Evolutionary conservation across 352 stramenopile genomes (phyloP).

Genomic region (Albugo laibachii): DNA sequence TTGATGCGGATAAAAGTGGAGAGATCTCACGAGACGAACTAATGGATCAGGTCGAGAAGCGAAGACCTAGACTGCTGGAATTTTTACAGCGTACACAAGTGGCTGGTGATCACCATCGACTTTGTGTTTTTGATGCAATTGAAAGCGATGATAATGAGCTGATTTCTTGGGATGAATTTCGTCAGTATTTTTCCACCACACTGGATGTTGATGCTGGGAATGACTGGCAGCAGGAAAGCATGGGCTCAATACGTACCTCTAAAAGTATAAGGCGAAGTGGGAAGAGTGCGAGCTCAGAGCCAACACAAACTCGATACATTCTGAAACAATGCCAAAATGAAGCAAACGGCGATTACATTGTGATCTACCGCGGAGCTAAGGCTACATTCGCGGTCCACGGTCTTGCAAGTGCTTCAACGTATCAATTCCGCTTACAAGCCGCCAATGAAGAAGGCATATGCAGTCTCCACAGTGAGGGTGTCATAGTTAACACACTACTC

Average conservation of each 20-base stretch:
- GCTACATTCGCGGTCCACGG: constrained; percentile 53
- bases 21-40: constrained; percentile 67
- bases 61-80: constrained; percentile 44
- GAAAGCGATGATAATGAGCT: constrained; percentile 79
- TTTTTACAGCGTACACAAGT: constrained; percentile 48
- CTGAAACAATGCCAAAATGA: constrained; percentile 77
- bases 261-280: too few species aligned
- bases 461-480: constrained; percentile 45
- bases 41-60: constrained; percentile 66
- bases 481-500: constrained; percentile 73
- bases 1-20: constrained; percentile 48
- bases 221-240: neutral
- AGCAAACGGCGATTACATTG: constrained; percentile 54
- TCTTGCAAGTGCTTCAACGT: constrained; percentile 60
- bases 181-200: constrained; percentile 42
- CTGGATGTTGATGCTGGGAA: neutral
- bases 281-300: constrained; percentile 1
- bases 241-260: neutral
- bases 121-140: constrained; percentile 79
- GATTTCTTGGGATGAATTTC: constrained; percentile 75
- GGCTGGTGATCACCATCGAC: constrained; percentile 1
- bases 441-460: constrained; percentile 49
- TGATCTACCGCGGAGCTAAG: constrained; percentile 63
- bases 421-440: constrained; percentile 78
- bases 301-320: constrained; percentile 38